Evolutionary conservation across 306 rosid species (phyloP).

Genomic region (Cucurbita moschata): DNA sequence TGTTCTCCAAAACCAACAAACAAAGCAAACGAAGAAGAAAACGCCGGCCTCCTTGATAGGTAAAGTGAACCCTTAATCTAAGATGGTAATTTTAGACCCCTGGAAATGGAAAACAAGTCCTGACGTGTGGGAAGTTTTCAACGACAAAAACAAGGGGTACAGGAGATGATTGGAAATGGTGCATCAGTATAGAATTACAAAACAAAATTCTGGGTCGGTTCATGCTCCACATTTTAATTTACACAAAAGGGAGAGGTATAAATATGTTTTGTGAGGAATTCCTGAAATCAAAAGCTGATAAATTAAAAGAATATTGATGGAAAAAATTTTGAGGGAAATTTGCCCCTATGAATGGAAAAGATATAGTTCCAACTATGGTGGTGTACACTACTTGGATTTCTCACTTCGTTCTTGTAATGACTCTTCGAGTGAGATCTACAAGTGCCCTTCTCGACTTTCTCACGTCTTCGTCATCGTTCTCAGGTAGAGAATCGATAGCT

Average conservation of each 20-base stretch:
- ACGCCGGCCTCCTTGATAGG: too few relatives aligned
- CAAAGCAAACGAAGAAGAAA: too few relatives aligned
- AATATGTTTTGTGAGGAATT: background rate
- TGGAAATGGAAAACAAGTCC: background rate
- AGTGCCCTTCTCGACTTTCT: constrained; percentile 75
- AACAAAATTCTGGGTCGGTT: background rate
- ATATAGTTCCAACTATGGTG: background rate
- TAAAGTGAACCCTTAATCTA: too few relatives aligned
- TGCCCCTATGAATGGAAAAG: background rate
- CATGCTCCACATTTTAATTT: constrained; percentile 3
- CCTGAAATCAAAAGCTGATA: background rate
- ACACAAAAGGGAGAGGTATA: background rate
- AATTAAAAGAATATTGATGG: background rate
- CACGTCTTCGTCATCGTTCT: constrained; percentile 54
- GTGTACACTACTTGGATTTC: background rate
- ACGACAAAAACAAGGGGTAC: background rate
- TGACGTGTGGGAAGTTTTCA: background rate
- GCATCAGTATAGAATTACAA: background rate
- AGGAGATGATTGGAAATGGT: background rate
- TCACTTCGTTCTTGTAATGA: constrained; percentile 73
- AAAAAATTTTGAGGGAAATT: background rate
- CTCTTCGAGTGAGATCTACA: constrained; percentile 65
- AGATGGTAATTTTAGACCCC: background rate
- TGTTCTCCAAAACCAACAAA: too few relatives aligned
- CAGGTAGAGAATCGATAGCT: constrained; percentile 76